Percentiles rank a stretch among this genome's conserved stretches.
These are phyloP conservation scores for Penicillium sp. DNA, from an alignment of 2,329 filamentous ascomycete genomes.

Conservation along the genomic window DNA sequence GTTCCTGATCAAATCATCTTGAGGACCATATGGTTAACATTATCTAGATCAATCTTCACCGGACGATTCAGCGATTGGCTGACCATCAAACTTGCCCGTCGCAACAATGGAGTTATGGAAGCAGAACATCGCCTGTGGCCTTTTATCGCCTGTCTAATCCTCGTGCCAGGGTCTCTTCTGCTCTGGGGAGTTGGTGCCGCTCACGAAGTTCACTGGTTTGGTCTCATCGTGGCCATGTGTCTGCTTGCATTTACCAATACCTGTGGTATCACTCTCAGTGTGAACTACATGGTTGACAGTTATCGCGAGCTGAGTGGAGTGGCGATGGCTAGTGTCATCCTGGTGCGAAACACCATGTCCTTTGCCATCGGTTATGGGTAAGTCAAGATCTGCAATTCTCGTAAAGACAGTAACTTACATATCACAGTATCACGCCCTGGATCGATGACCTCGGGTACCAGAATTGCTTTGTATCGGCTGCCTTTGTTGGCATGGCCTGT, in stretches of 20 bases:
- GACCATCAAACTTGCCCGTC: conserved; percentile 38
- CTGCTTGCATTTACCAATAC: conserved; percentile 42
- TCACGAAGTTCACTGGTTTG: conserved; percentile 44
- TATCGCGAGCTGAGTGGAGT: conserved; percentile 43
- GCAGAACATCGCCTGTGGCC: conserved; percentile 45
- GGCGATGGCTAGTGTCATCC: conserved; percentile 44
- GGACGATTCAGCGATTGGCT: conserved; percentile 43
- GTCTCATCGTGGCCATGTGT: conserved; percentile 45
- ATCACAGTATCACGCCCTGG: conserved; percentile 48
- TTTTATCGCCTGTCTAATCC: conserved; percentile 34
- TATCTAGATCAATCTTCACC: conserved; percentile 37
- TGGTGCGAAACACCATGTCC: conserved; percentile 50
- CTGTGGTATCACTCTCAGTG: conserved; percentile 38
- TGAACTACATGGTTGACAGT: conserved; percentile 44
- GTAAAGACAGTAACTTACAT: not conserved
- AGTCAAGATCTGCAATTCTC: conserved; percentile 1
- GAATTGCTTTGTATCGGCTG: conserved; percentile 47
- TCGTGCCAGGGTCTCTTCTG: conserved; percentile 36
- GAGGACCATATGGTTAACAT: not conserved
- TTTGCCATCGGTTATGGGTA: conserved; percentile 48
- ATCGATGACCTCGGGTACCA: conserved; percentile 44
- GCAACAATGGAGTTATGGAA: conserved; percentile 43
- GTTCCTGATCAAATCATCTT: not conserved
- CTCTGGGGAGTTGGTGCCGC: conserved; percentile 46
- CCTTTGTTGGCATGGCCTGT: conserved; percentile 38